These are phyloP conservation scores for Saccharomycopsis malanga DNA, from an alignment of 805 yeast species.

Conservation along the genomic window DNA sequence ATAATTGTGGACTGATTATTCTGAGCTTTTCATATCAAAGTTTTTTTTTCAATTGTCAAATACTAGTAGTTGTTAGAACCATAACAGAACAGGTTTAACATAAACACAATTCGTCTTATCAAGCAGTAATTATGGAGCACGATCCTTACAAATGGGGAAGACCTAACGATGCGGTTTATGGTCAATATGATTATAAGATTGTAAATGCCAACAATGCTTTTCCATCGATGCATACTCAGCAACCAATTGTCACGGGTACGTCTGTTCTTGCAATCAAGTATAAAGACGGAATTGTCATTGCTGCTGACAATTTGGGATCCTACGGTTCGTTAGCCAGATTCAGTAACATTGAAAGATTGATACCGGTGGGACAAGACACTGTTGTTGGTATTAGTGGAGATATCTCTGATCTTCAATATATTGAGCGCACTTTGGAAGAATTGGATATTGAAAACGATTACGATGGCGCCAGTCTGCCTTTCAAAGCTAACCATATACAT, in stretches of 20 bases:
- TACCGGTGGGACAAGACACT: conserved; percentile 77
- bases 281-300: conserved; percentile 83
- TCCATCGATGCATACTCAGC: conserved; percentile 84
- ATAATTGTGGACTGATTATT: too few species aligned
- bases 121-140: conserved; percentile 84
- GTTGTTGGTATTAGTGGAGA: conserved; percentile 95
- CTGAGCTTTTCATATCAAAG: too few species aligned
- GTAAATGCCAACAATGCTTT: conserved; percentile 51
- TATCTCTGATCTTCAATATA: conserved; percentile 83
- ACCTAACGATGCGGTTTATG: conserved; percentile 78
- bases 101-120: too few species aligned
- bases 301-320: conserved; percentile 91
- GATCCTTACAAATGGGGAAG: conserved; percentile 95
- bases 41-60: too few species aligned
- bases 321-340: conserved; percentile 91
- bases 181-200: conserved; percentile 67
- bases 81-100: too few species aligned
- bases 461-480: conserved; percentile 44
- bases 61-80: too few species aligned
- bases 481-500: conserved; percentile 83
- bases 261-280: conserved; percentile 90
- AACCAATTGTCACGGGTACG: conserved; percentile 94
- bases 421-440: conserved; percentile 68
- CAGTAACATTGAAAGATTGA: conserved; percentile 74
- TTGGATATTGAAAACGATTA: conserved; percentile 73